Evolutionary conservation across 768 basidiomycete genomes (phyloP).

Genomic region (Lactifluus subvellereus): DNA sequence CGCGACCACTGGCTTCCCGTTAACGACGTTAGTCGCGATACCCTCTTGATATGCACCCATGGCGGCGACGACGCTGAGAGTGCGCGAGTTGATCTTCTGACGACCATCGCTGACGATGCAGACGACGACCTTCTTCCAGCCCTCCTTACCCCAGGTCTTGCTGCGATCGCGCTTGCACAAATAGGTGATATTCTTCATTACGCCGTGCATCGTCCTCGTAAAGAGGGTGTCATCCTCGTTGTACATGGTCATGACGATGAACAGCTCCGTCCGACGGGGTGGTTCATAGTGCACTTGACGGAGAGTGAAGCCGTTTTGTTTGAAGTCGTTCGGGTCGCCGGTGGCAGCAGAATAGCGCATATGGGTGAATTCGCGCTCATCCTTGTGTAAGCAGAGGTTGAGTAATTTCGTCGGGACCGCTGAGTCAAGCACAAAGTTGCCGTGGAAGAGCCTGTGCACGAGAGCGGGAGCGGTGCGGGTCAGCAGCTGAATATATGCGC

Average conservation of each 20-base stretch:
- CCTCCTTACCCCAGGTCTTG: conserved; percentile 95
- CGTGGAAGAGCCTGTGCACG: conserved; percentile 65
- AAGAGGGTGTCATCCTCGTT: conserved; percentile 91
- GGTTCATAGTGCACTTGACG: conserved; percentile 91
- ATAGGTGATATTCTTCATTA: conserved; percentile 91
- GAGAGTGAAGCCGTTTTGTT: conserved; percentile 73
- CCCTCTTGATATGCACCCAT: conserved; percentile 97
- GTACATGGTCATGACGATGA: conserved; percentile 99
- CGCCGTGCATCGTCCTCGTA: conserved; percentile 90
- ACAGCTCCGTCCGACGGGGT: conserved; percentile 84
- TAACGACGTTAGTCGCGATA: conserved; percentile 80
- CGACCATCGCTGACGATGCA: conserved; percentile 89
- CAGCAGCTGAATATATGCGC: background rate
- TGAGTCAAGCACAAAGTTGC: conserved; percentile 89
- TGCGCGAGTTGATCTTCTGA: conserved; percentile 76
- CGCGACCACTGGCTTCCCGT: conserved; percentile 75
- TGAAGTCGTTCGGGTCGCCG: conserved; percentile 92
- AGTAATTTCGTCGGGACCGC: conserved; percentile 89
- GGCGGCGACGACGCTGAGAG: conserved; percentile 80
- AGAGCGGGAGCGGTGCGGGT: background rate
- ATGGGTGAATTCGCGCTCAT: conserved; percentile 87
- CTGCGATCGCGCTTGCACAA: conserved; percentile 79
- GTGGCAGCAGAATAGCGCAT: conserved; percentile 97
- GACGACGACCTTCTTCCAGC: conserved; percentile 98
- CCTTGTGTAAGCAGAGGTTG: conserved; percentile 68